Percentiles rank a stretch among this genome's conserved stretches.
phyloP scores from a whole-genome alignment of 176 grass and related monocot species.

The Carex cristatella region DNA sequence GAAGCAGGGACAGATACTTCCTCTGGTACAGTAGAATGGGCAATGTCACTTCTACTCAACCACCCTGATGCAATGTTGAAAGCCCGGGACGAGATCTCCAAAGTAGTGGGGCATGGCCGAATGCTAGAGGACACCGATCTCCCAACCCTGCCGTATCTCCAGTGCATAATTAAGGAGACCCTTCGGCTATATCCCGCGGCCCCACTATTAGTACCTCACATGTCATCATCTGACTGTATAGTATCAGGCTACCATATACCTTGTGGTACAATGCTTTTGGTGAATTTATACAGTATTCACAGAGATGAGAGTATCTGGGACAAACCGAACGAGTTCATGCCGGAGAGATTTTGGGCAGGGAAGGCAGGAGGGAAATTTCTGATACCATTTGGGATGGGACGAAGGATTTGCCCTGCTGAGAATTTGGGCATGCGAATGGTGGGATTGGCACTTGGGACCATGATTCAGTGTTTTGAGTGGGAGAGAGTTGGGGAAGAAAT shows the following conservation, averaged over 20 bases:
- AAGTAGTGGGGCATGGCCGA: conserved; percentile 2
- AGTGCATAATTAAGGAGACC: conserved; percentile 46
- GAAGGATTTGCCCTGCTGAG: conserved; percentile 19
- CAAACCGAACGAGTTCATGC: conserved; percentile 31
- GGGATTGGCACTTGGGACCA: conserved; percentile 27
- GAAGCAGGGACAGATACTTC: conserved; percentile 31
- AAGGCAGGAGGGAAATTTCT: conserved; percentile 18
- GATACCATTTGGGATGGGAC: conserved; percentile 38
- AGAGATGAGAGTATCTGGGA: conserved; percentile 29
- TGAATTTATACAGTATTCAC: conserved; percentile 46
- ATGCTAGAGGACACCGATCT: conserved; percentile 28
- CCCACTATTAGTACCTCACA: conserved; percentile 35
- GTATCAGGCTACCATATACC: conserved; percentile 25
- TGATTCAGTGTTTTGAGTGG: conserved; percentile 44
- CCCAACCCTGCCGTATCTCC: conserved; percentile 29
- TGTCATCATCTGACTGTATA: conserved; percentile 27
- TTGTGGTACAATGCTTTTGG: conserved; percentile 36
- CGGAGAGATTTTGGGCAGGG: conserved; percentile 33
- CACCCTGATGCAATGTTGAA: conserved; percentile 24
- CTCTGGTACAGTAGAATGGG: conserved; percentile 33
- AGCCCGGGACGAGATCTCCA: conserved; percentile 22
- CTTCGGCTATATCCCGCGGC: conserved; percentile 32
- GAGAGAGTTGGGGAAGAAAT: conserved; percentile 1
- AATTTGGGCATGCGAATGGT: conserved; percentile 34
- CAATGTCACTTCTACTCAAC: conserved; percentile 56